A percentile compares a stretch with the other conserved stretches of the same genome.
These are phyloP conservation scores for Lolium perenne DNA, from an alignment of 176 grass and related monocot species.

Conservation along the genomic window DNA sequence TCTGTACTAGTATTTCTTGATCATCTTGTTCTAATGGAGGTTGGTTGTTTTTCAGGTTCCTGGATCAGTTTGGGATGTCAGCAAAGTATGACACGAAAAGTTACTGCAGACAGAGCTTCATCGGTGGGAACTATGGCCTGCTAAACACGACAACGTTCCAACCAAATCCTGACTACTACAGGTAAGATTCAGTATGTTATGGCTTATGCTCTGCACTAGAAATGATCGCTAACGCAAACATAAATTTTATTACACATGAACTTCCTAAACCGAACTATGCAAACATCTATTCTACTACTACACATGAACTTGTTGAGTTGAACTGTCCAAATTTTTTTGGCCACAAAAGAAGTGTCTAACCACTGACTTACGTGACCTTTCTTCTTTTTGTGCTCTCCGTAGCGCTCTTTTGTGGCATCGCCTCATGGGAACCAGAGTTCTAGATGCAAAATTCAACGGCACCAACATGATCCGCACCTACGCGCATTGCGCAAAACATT, in stretches of 20 bases:
- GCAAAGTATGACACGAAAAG: conserved; percentile 73
- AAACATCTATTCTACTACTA: background rate
- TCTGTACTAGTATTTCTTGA: background rate
- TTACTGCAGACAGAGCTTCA: conserved; percentile 75
- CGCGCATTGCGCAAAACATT: conserved; percentile 66
- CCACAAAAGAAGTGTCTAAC: background rate
- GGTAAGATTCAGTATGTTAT: background rate
- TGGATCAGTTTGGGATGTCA: conserved; percentile 78
- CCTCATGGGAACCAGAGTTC: conserved; percentile 76
- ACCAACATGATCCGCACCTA: conserved; percentile 67
- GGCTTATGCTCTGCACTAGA: no score
- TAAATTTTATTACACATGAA: no score
- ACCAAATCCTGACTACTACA: conserved; percentile 91
- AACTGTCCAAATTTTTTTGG: no score
- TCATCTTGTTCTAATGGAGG: background rate
- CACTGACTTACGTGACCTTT: background rate
- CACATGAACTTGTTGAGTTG: background rate
- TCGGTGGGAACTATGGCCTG: conserved; percentile 89
- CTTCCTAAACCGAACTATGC: no score
- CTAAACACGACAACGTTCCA: conserved; percentile 66
- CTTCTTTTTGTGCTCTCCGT: background rate
- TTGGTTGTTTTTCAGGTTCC: conserved; percentile 49
- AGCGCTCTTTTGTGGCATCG: conserved; percentile 90
- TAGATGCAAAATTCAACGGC: conserved; percentile 54
- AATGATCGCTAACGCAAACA: no score